A percentile compares a stretch with the other conserved stretches of the same genome.
phyloP scores from a whole-genome alignment of 169 alveolate species.

The Plasmodium coatneyi region DNA sequence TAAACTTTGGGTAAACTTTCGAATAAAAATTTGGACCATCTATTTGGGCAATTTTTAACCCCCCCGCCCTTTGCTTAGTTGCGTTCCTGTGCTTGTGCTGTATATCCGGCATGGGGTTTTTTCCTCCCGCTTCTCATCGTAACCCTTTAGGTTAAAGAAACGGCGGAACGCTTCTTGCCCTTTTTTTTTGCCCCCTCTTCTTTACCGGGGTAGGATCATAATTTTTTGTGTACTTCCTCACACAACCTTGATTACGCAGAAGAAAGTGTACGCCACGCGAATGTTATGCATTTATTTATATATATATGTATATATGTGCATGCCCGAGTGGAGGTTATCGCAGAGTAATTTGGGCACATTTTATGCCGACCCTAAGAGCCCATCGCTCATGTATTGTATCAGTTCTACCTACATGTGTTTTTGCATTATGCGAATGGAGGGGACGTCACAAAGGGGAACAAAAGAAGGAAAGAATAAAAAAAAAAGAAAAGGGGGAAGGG shows the following conservation, averaged over 20 bases:
- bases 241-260: neutral
- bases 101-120: neutral
- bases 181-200: no score
- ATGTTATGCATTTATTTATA: neutral
- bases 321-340: neutral
- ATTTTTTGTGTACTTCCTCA: no score
- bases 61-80: neutral
- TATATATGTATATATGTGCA: neutral
- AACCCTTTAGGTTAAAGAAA: neutral
- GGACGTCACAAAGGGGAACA: neutral
- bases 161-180: neutral
- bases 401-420: neutral
- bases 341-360: no score
- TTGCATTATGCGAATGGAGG: neutral
- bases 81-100: neutral
- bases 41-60: neutral
- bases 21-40: neutral
- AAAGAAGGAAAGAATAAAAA: no score
- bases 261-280: neutral
- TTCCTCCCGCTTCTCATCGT: neutral
- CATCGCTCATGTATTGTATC: neutral
- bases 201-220: no score
- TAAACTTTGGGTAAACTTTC: no score
- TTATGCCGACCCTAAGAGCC: neutral
- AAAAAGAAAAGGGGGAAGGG: neutral